Base-by-base conservation (phyloP, 2,329 filamentous ascomycete genomes). In the Neophaeococcomyces aloes region DNA sequence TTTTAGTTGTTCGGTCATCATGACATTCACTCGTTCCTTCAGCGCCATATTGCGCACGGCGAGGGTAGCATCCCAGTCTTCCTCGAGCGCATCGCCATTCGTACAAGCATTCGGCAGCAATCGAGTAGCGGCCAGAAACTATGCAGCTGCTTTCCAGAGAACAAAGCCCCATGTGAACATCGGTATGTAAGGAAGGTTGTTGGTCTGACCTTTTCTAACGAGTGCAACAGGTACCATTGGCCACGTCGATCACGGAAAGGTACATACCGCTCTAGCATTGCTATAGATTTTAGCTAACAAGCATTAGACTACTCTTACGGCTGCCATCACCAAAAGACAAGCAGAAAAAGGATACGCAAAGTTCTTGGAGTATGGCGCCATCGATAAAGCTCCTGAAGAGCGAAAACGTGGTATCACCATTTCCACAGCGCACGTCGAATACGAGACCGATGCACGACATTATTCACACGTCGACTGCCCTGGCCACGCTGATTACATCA, bases 401-500 rank as follows among this genome's bases (percentile, higher is more conserved):
- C 84, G 91, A 64, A 96, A 96, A 78, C 89, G 91, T 78, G 91
- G 91, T 81, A 98, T 98, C 71, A 98, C 91, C 65, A 98, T 98
- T 65, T 88, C 91, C 48, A 93, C 91, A 44, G 86, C 91, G 56
- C 91, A 98, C 72, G 94, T 98, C 71, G 91, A 98, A 74, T 98
- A 96, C 75, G 72, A 86, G 58, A 98, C 91, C 65, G 86, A 94
- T 0, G 75, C 74, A 64, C 83, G 91, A 62, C 91, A 98, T 75
- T 98, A 98, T 72, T 91, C 91, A 60, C 91, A 98, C 78, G 91
- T 98, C 74, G 91, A 98, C 78, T 98, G 91, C 71, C 91, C 91
- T 47, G 91, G 91, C 70, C 91, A 98, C 82, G 91, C 91, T 70
- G 91, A 98, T 86, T 98, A 98, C 77, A 96, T 98, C 75, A 98